These are phyloP conservation scores for Annona squamosa DNA, from an alignment of 164 flowering plant species.

Conservation along the genomic window DNA sequence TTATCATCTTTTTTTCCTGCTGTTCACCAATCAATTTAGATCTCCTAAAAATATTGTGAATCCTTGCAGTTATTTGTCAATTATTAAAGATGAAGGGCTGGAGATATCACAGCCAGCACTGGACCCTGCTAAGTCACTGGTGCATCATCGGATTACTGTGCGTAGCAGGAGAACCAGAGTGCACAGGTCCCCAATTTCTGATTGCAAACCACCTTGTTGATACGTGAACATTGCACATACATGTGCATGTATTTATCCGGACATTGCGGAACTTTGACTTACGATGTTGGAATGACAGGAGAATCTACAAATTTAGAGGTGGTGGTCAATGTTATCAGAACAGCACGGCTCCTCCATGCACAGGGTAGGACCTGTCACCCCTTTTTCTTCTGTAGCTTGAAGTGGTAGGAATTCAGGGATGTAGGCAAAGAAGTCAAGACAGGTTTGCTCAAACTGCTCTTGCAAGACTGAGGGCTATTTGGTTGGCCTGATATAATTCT, in stretches of 20 bases:
- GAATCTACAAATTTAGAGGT: slow-evolving; percentile 57
- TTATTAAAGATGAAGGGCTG: slow-evolving; percentile 72
- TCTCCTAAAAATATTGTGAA: background rate
- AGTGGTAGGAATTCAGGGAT: background rate
- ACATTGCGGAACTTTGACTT: slow-evolving; percentile 1
- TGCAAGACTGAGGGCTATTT: background rate
- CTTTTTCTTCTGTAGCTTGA: background rate
- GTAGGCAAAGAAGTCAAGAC: background rate
- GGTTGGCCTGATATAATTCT: no score
- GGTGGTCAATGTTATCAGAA: slow-evolving; percentile 51
- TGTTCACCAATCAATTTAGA: background rate
- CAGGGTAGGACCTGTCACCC: slow-evolving; percentile 41
- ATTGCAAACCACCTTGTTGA: background rate
- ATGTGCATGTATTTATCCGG: background rate
- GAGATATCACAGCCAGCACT: slow-evolving; percentile 97
- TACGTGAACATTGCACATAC: background rate
- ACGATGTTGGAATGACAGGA: slow-evolving; percentile 31
- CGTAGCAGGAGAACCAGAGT: slow-evolving; percentile 47
- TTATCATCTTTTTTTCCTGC: background rate
- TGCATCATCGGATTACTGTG: slow-evolving; percentile 80
- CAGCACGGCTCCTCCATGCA: slow-evolving; percentile 86
- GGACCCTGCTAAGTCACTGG: slow-evolving; percentile 61
- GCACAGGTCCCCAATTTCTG: slow-evolving; percentile 55
- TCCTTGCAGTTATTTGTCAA: slow-evolving; percentile 54
- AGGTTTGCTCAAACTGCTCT: background rate